Base-by-base conservation (phyloP, 306 rosid genomes). In the Acacia melanoxylon region DNA sequence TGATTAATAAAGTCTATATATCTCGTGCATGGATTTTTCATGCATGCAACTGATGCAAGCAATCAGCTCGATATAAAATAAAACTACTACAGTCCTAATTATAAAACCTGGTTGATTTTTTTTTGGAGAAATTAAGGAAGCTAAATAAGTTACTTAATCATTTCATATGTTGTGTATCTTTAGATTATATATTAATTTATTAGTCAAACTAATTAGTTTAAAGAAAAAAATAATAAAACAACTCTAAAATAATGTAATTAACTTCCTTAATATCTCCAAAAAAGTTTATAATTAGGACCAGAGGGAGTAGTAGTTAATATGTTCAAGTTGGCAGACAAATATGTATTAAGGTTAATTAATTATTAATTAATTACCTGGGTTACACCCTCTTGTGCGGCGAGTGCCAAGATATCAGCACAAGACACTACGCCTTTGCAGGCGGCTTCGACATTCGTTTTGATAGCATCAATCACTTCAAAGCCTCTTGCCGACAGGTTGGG, bases 321-420 rank as follows among this genome's bases (percentile, higher is more conserved):
- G 7, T 54, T 54, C 61, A 19, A 19, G 10, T 20, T 19, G 61
- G 61, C 6, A 58, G 27, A 58, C 31, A n/a, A 58, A 22, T 9
- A 58, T 29, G 2, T 29, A 29, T 29, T 29, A 8, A 20, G 11
- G 27, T 20, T 20, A 54, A 7, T 2, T 29, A 27, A 27, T 27
- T 27, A 27, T 27, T 27, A 27, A 27, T 27, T 17, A 54, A 54
- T 54, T 54, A 54, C 98, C 90, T 73, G 71, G 81, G 11, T 72
- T 10, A 93, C 85, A 40, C 96, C 94, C 70, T 95, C 99, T 75
- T 91, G 84, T 13, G 93, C 67, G 2, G 98, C 97, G 14, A 95
- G 91, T 15, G 98, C 94, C 33, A 93, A 87, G 37, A 95, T 91
- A 83, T 93, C 98, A 0, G 98, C 97, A 78, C 99, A 95, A 10